Conservation (phyloP, 148 eudicot genomes). For the Pouteria glomerata region DNA sequence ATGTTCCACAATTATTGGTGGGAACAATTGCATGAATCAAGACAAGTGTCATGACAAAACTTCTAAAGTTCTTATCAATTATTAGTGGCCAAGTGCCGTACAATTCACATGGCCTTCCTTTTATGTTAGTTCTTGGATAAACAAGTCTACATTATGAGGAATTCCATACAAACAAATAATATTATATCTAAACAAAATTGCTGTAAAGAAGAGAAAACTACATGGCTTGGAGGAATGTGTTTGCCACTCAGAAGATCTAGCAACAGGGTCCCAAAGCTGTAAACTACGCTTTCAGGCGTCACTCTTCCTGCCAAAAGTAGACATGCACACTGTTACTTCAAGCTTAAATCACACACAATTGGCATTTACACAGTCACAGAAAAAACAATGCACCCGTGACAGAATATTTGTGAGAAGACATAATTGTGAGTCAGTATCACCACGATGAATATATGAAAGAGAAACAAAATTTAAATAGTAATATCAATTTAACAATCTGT, state of each 20-base stretch:
- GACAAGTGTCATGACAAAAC: too few species aligned
- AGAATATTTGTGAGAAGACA: neutral
- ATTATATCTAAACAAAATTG: neutral
- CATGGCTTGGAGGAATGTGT: conserved; percentile 80
- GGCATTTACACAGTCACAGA: neutral
- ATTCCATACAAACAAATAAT: too few species aligned
- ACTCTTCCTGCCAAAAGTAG: conserved; percentile 46
- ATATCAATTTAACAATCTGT: neutral
- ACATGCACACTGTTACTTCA: neutral
- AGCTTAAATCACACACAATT: too few species aligned
- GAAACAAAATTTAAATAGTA: neutral
- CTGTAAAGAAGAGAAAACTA: conserved; percentile 14
- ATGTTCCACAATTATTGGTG: too few species aligned
- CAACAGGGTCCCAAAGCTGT: conserved; percentile 72
- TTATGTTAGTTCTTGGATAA: too few species aligned
- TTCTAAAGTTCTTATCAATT: too few species aligned
- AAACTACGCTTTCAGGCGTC: conserved; percentile 62
- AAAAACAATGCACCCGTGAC: neutral
- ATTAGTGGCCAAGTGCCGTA: too few species aligned
- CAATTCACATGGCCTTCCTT: too few species aligned
- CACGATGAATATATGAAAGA: neutral
- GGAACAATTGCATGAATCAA: too few species aligned
- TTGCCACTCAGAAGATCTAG: conserved; percentile 77
- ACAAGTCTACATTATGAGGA: too few species aligned
- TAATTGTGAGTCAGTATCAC: neutral